phyloP scores from a whole-genome alignment of 371 early-diverging fungal genomes.

The Blakeslea trispora region DNA sequence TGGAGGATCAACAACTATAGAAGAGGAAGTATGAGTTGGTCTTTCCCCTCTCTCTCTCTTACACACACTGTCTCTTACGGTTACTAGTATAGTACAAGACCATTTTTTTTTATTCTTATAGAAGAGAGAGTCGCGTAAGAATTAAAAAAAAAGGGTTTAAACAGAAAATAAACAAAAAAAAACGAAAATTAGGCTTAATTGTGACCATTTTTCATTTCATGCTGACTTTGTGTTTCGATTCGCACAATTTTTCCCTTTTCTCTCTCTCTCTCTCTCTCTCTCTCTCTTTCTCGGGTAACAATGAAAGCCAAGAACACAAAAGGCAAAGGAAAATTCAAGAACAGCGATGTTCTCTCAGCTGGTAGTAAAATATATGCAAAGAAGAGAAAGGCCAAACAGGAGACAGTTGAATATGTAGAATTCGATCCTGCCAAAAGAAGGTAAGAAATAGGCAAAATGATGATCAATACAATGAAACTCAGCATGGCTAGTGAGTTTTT shows the following conservation, averaged over 20 bases:
- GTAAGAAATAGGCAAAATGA: slow-evolving; percentile 38
- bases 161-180: background rate
- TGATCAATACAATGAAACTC: background rate
- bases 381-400: slow-evolving; percentile 67
- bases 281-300: background rate
- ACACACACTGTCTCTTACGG: slow-evolving; percentile 17
- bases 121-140: background rate
- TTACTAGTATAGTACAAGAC: slow-evolving; percentile 32
- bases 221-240: no score
- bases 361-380: slow-evolving; percentile 72
- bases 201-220: slow-evolving; percentile 14
- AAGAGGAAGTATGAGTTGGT: background rate
- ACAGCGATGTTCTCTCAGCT: slow-evolving; percentile 63
- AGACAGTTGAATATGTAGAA: slow-evolving; percentile 61
- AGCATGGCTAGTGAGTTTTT: slow-evolving; percentile 60
- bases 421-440: slow-evolving; percentile 67
- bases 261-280: slow-evolving; percentile 6
- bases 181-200: background rate
- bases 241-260: no score
- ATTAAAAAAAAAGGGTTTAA: background rate
- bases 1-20: slow-evolving; percentile 69
- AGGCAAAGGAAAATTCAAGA: slow-evolving; percentile 39
- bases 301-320: slow-evolving; percentile 15
- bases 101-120: background rate
- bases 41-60: background rate